Evolutionary conservation across 2,329 filamentous ascomycete species (phyloP).

Genomic region (Aureobasidium sp.): DNA sequence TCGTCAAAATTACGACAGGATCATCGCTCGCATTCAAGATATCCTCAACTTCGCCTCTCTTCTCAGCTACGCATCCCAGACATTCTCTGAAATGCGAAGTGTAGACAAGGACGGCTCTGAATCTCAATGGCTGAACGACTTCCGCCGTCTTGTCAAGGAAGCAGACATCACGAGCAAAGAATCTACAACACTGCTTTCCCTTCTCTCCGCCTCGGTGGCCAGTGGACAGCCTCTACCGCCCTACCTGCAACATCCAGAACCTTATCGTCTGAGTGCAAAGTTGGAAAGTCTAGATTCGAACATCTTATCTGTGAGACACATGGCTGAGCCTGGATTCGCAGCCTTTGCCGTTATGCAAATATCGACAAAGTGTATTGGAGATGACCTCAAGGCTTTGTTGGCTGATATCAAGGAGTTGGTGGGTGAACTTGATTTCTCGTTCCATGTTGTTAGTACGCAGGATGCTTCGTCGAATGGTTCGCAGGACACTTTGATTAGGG

Average conservation of each 20-base stretch:
- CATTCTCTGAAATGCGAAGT: constrained; percentile 33
- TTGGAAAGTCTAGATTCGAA: constrained; percentile 52
- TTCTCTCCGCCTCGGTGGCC: constrained; percentile 59
- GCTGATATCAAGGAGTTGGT: constrained; percentile 55
- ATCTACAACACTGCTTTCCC: constrained; percentile 59
- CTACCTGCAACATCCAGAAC: constrained; percentile 55
- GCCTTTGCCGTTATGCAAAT: constrained; percentile 70
- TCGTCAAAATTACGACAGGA: constrained; percentile 52
- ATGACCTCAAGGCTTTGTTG: constrained; percentile 58
- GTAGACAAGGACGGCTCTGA: constrained; percentile 31
- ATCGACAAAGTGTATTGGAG: constrained; percentile 58
- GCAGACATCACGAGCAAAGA: constrained; percentile 57
- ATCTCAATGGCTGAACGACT: constrained; percentile 52
- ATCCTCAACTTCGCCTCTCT: constrained; percentile 54
- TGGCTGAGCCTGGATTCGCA: constrained; percentile 63
- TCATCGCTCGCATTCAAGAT: constrained; percentile 51
- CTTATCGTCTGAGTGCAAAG: constrained; percentile 52
- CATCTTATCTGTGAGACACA: constrained; percentile 55
- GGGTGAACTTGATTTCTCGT: constrained; percentile 67
- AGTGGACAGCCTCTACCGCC: constrained; percentile 63
- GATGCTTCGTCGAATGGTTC: background rate
- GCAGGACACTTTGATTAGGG: background rate
- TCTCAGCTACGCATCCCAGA: constrained; percentile 54
- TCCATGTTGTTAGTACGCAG: constrained; percentile 43
- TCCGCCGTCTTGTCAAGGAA: constrained; percentile 48